Percentiles rank a stretch among this genome's conserved stretches.
phyloP scores from a whole-genome alignment of 2,329 filamentous ascomycete species.

The Sarocladiaceae sp. region DNA sequence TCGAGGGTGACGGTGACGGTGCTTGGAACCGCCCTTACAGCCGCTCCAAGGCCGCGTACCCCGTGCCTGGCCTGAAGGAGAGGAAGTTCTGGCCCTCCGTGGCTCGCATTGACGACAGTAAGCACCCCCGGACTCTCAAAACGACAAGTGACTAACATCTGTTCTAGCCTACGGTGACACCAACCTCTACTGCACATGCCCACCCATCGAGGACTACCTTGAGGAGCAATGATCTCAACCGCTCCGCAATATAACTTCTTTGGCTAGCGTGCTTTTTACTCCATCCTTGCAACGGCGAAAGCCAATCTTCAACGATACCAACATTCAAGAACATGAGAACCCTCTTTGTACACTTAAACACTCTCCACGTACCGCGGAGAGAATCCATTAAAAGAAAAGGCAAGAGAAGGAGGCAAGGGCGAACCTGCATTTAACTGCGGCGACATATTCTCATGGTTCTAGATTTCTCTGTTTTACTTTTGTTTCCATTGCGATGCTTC shows the following conservation, averaged over 20 bases:
- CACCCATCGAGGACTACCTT: slow-evolving; percentile 63
- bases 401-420: slow-evolving; percentile 4
- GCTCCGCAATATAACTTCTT: background rate
- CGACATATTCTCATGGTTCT: background rate
- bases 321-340: background rate
- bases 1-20: slow-evolving; percentile 48
- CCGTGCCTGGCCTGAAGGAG: slow-evolving; percentile 74
- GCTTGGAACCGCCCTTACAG: slow-evolving; percentile 82
- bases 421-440: slow-evolving; percentile 9
- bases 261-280: background rate
- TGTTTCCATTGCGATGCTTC: background rate
- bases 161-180: slow-evolving; percentile 75
- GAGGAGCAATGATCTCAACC: background rate
- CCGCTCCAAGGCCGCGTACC: slow-evolving; percentile 82
- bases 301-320: slow-evolving; percentile 10
- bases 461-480: background rate
- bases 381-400: no score
- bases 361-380: no score
- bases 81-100: slow-evolving; percentile 98
- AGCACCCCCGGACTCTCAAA: slow-evolving; percentile 29
- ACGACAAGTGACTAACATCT: slow-evolving; percentile 8
- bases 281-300: background rate
- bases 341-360: background rate
- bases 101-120: slow-evolving; percentile 81
- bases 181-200: slow-evolving; percentile 93